Evolutionary conservation across 805 yeast species (phyloP).

Genomic region (Ogataea naganishii): DNA sequence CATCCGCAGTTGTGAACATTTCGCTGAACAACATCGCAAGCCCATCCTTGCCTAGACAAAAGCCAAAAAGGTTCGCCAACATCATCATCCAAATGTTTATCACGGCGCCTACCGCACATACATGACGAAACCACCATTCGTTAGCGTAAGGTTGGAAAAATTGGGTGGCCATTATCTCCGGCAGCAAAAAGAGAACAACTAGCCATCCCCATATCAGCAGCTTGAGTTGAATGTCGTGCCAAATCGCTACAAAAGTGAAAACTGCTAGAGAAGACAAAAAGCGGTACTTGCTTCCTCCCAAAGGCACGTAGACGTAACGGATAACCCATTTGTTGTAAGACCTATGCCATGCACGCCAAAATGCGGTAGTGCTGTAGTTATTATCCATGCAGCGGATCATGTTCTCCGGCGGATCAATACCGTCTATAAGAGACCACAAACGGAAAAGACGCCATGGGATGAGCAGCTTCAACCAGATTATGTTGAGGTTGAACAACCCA

Average conservation of each 20-base stretch:
- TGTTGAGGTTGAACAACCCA: constrained; percentile 80
- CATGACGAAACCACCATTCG: constrained; percentile 66
- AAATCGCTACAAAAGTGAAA: constrained; percentile 89
- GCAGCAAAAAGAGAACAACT: constrained; percentile 76
- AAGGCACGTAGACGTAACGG: constrained; percentile 81
- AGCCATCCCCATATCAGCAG: constrained; percentile 95
- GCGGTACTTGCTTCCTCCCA: constrained; percentile 75
- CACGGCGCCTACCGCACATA: constrained; percentile 85
- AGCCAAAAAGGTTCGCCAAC: constrained; percentile 91
- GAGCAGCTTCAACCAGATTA: constrained; percentile 86
- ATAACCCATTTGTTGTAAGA: constrained; percentile 86
- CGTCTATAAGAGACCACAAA: constrained; percentile 87
- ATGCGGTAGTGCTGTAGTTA: constrained; percentile 87
- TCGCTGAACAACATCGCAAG: constrained; percentile 54
- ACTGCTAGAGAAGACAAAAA: constrained; percentile 74
- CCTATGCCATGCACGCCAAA: constrained; percentile 99
- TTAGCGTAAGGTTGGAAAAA: constrained; percentile 23
- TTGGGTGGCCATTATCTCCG: constrained; percentile 65
- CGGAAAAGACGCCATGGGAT: constrained; percentile 96
- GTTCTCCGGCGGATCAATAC: constrained; percentile 94
- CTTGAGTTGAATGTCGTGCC: constrained; percentile 95
- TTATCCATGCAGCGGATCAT: constrained; percentile 95
- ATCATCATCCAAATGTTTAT: constrained; percentile 95
- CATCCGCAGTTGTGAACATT: constrained; percentile 64
- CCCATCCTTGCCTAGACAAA: constrained; percentile 89